These are phyloP conservation scores for Linnemannia elongata DNA, from an alignment of 192 early-diverging fungal species.

Conservation along the genomic window DNA sequence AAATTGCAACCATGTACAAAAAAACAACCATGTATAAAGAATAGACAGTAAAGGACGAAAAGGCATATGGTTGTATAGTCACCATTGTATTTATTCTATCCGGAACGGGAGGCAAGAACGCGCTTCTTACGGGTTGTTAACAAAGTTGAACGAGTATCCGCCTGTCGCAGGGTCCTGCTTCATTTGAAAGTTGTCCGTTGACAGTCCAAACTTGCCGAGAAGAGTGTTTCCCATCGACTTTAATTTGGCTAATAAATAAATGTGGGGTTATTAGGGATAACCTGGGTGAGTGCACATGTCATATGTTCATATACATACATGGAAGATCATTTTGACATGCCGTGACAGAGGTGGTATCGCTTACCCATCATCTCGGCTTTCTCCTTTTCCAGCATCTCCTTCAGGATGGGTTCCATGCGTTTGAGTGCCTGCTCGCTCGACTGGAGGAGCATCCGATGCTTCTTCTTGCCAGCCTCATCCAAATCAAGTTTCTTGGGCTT, in stretches of 20 bases:
- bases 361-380: slow-evolving; percentile 76
- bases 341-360: neutral
- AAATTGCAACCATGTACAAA: too few relatives aligned
- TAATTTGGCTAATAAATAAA: slow-evolving; percentile 62
- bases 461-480: slow-evolving; percentile 56
- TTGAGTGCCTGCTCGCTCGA: slow-evolving; percentile 56
- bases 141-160: slow-evolving; percentile 74
- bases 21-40: neutral
- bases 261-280: neutral
- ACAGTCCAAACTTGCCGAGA: slow-evolving; percentile 82
- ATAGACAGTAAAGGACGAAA: neutral
- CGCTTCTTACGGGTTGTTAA: slow-evolving; percentile 61
- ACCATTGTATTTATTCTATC: neutral
- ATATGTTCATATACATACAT: neutral
- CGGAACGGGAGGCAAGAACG: neutral
- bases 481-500: slow-evolving; percentile 28
- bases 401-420: slow-evolving; percentile 63
- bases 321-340: neutral
- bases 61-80: neutral
- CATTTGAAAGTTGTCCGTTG: slow-evolving; percentile 79
- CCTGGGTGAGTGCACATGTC: neutral
- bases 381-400: slow-evolving; percentile 69
- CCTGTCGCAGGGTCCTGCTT: slow-evolving; percentile 68
- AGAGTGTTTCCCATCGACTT: slow-evolving; percentile 81
- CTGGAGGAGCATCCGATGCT: slow-evolving; percentile 51